phyloP scores from a whole-genome alignment of 352 stramenopile genomes.

The Phytophthora palmivora region DNA sequence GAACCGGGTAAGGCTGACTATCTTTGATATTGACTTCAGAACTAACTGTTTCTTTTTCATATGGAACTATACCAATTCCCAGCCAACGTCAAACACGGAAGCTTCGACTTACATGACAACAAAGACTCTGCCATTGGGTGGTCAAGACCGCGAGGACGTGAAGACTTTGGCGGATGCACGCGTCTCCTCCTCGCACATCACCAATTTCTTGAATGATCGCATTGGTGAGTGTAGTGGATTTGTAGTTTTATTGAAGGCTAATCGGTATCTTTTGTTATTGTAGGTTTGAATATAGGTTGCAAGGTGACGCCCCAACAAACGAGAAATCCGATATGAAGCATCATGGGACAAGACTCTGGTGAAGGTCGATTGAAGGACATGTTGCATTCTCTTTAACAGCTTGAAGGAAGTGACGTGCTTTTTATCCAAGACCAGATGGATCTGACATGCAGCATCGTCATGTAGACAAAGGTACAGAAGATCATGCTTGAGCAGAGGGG shows the following conservation, averaged over 20 bases:
- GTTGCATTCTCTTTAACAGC: too few relatives aligned
- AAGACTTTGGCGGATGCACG: not conserved
- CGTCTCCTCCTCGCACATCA: conserved; percentile 9
- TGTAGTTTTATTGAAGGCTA: too few relatives aligned
- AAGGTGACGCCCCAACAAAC: conserved; percentile 17
- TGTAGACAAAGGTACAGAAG: too few relatives aligned
- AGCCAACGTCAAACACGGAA: too few relatives aligned
- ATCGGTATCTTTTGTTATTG: not conserved
- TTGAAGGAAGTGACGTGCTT: too few relatives aligned
- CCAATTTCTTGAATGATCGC: conserved; percentile 8
- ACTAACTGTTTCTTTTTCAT: not conserved
- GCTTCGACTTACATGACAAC: conserved; percentile 7
- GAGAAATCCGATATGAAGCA: conserved; percentile 12
- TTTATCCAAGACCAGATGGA: too few relatives aligned
- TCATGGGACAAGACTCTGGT: conserved; percentile 11
- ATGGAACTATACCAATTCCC: too few relatives aligned
- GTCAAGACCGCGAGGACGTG: not conserved
- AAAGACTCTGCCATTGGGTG: conserved; percentile 3
- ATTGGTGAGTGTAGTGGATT: conserved; percentile 1
- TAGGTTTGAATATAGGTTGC: not conserved
- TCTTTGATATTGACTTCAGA: not conserved
- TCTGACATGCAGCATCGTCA: too few relatives aligned
- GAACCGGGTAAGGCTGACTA: too few relatives aligned
- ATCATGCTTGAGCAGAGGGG: too few relatives aligned
- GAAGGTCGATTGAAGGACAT: too few relatives aligned